A percentile compares a stretch with the other conserved stretches of the same genome.
Conservation (phyloP, 2,329 filamentous ascomycete genomes). For the Fusarium sp. region DNA sequence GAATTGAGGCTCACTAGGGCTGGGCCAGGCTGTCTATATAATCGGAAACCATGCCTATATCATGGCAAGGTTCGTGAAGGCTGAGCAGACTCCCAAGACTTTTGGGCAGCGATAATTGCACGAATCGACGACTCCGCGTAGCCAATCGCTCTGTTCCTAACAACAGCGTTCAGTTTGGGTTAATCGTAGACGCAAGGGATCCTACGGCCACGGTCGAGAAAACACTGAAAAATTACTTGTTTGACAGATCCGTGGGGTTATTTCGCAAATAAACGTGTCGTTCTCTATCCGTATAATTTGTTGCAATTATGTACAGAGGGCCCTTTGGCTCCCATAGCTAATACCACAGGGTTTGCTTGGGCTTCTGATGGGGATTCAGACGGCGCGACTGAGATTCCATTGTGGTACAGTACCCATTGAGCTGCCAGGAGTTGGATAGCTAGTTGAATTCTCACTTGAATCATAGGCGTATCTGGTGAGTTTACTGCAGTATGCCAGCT, state of each 20-base stretch:
- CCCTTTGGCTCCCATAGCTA: neutral
- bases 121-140: neutral
- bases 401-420: slow-evolving; percentile 12
- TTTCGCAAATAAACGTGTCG: neutral
- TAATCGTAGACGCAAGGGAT: slow-evolving; percentile 24
- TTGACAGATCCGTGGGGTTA: no score
- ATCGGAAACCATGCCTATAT: slow-evolving; percentile 21
- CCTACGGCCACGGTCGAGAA: slow-evolving; percentile 6
- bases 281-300: neutral
- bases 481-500: slow-evolving; percentile 12
- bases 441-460: slow-evolving; percentile 4
- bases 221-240: slow-evolving; percentile 1
- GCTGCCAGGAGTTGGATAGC: neutral
- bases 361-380: neutral
- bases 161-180: neutral
- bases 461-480: neutral
- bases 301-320: neutral
- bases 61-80: neutral
- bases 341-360: neutral
- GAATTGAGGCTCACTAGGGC: neutral
- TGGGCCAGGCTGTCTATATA: neutral
- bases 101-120: slow-evolving; percentile 1
- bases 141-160: neutral
- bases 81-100: neutral
- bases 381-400: slow-evolving; percentile 4